Base-by-base conservation (phyloP, 2,329 filamentous ascomycete genomes). In the Neopestalotiopsis clavispora region DNA sequence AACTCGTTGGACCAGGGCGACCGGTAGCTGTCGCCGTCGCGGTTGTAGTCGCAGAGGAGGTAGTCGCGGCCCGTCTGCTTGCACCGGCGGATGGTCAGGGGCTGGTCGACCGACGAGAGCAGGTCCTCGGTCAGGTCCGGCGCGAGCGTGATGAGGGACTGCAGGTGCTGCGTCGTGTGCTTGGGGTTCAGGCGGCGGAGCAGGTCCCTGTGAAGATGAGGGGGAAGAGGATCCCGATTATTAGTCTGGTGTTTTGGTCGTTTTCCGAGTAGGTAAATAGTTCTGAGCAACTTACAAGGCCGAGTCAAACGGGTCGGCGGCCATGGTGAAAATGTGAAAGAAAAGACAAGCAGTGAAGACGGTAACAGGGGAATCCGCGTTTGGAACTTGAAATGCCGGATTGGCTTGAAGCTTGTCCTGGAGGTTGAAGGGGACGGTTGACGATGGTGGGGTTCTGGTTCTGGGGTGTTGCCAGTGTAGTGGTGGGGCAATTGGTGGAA, bases 1-100 rank as follows among this genome's bases (percentile, higher is more conserved):
- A 99, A 99, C 82, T 97, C 93, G 84, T 98, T 98, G 84, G 92
- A 96, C 96, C 96, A 99, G n/a, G 96, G 96, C 73, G 94, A 97
- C 71, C 96, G 92, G 88, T 97, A 97, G 83, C 93, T 97, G 84
- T 98, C 95, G 71, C 96, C 96, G 83, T 99, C 96, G 73, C 96
- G 95, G 87, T 99, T 99, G 88, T 99, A 99, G 88, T 99, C 96
- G 87, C 96, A 99, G 77, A 98, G 92, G 65, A 99, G 90, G 85
- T 97, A 99, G 84, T 98, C 96, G 74, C 95, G 93, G 75, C 94
- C 94, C 40, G 94, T 92, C 82, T 95, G 93, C 75, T 90, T 90
- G 86, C 96, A 98, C 73, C 93, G 92, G 75, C 92, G 91, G 72
- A 97, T 89, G 69, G 92, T 91, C 68, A 99, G 91, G 30, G 96